Evolutionary conservation across 495 filamentous ascomycete genomes (phyloP).

Genomic region (Penicillium desertorum): DNA sequence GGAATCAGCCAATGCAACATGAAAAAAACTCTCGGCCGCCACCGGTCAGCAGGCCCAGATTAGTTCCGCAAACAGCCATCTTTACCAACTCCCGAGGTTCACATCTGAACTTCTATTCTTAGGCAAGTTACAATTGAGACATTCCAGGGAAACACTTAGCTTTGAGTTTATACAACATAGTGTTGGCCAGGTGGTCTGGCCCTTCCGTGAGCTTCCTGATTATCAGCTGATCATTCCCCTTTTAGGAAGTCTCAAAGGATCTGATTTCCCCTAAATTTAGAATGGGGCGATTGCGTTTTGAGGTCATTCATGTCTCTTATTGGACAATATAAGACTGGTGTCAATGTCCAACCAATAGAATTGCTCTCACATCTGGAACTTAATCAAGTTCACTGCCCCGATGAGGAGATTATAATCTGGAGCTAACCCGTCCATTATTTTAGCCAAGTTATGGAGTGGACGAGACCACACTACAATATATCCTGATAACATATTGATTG

Average conservation of each 20-base stretch:
- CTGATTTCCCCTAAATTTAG: slow-evolving; percentile 5
- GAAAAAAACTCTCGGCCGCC: not conserved
- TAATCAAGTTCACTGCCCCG: not conserved
- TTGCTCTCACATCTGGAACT: not conserved
- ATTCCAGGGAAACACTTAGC: not conserved
- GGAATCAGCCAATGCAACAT: not conserved
- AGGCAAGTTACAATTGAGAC: not conserved
- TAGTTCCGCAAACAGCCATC: not conserved
- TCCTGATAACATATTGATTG: not conserved
- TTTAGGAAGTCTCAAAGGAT: not conserved
- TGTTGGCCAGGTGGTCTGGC: not conserved
- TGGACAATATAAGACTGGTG: not conserved
- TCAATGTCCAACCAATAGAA: not conserved
- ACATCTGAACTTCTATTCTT: not conserved
- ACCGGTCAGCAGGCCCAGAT: slow-evolving; percentile 1
- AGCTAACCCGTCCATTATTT: not conserved
- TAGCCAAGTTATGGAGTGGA: not conserved
- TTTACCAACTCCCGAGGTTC: not conserved
- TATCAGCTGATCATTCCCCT: not conserved
- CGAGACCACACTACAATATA: not conserved
- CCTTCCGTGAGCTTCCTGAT: slow-evolving; percentile 5
- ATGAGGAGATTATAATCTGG: not conserved
- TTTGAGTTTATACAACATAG: not conserved
- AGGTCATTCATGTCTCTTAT: not conserved
- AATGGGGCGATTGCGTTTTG: not conserved